Evolutionary conservation across 2,329 filamentous ascomycete genomes (phyloP).

Genomic region (Hymenoscyphus scutula): DNA sequence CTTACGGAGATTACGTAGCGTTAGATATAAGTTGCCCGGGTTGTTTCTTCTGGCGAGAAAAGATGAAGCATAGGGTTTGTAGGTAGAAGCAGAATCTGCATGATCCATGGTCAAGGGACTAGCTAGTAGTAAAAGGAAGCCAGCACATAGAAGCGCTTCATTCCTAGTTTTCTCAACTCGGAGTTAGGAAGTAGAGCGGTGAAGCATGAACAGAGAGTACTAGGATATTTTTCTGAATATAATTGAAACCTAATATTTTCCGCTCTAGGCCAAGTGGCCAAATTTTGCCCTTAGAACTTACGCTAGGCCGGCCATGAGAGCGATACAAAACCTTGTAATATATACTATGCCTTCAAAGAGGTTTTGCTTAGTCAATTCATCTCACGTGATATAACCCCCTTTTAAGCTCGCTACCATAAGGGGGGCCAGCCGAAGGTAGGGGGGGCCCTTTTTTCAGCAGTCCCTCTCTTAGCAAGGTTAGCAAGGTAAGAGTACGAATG

Average conservation of each 20-base stretch:
- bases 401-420: neutral
- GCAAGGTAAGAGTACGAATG: neutral
- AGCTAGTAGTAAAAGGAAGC: neutral
- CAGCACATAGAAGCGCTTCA: no score
- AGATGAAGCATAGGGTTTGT: neutral
- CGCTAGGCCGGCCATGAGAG: neutral
- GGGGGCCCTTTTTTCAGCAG: neutral
- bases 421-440: neutral
- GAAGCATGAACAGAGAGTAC: neutral
- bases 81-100: neutral
- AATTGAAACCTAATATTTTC: neutral
- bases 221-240: neutral
- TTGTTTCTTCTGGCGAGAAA: neutral
- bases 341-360: neutral
- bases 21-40: neutral
- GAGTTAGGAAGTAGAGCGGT: no score
- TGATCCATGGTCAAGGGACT: neutral
- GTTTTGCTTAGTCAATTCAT: neutral
- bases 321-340: neutral
- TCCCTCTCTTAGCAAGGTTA: neutral
- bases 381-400: neutral
- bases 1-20: neutral
- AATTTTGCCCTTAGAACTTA: neutral
- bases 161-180: no score
- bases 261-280: neutral